Evolutionary conservation across 441 rosid species (phyloP), one percentile per base, ranked within the genome.

Genomic region (Biscutella laevigata): DNA sequence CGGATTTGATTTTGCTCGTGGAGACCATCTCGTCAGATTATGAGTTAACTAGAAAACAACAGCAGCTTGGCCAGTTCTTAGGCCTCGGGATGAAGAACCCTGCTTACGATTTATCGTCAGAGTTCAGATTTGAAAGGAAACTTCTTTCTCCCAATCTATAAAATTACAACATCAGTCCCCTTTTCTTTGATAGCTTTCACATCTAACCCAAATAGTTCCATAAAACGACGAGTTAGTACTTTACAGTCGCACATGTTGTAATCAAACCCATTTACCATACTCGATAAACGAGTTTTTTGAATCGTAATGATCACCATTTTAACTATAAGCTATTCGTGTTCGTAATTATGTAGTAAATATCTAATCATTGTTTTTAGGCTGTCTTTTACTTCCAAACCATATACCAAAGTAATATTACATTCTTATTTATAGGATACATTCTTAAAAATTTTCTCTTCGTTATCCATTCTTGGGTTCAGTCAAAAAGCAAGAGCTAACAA

Each of bases 1-100:
- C 88, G 49, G 98, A 77, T 69, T 88, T 92, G 81, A 88, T 69
- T 82, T 72, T 88, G 75, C 71, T 67, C n/a, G 94, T 34, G 17
- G 95, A 82, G 45, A 92, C 57, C 98, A 90, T 90, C 75, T 70
- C 44, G 59, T 44, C 24, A 7, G 47, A 62, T 36, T 6, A 37
- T 3, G 4, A 36, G 59, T 61, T 46, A 43, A 61, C 44, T 47
- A 38, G 43, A 2, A 39, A 25, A 13, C 22, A 64, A 50, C 2
- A 56, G 33, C 37, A 47, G 62, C 44, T 57, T 29, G 17, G 15
- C 48, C 21, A 29, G 11, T 40, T 40, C 35, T 46, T 7, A 4
- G 33, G 59, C 59, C 52, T 35, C 53, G 60, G 33, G 22, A 62
- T 32, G 61, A 38, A 28, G 53, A 28, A 16, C 36, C 24, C 11